Evolutionary conservation across 768 basidiomycete genomes (phyloP), one percentile per base, ranked within the genome.

Genomic region (Pleurotus tuoliensis): DNA sequence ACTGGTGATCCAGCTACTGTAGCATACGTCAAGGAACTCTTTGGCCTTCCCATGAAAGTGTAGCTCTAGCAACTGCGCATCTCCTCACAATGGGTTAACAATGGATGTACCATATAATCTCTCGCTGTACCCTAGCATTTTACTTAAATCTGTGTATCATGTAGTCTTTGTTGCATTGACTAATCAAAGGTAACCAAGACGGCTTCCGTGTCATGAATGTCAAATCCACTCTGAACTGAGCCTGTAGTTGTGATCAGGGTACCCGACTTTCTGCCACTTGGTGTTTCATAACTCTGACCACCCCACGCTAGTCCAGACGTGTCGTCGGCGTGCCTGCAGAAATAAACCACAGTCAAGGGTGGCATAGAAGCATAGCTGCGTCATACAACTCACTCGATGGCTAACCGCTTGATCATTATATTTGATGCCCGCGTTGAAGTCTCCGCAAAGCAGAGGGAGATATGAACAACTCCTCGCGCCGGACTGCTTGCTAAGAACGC

Each of bases 221-320:
- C 54, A 15, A 55, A 38, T n/a, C 54, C 54, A 55, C 27, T 27
- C 41, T 38, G 24, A 13, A 55, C 44, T 5, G 25, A 27, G 16
- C 41, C 41, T 30, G 45, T 69, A 50, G 76, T 65, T 1, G 72
- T 59, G 3, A 59, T 61, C 37, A 72, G 56, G 22, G 40, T 58
- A 3, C 82, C 81, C 24, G 65, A 65, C 11, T 77, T 71, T 38
- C 66, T 71, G 0, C 71, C 81, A 48, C 81, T 65, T 34, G 58
- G 54, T 0, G 82, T 84, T 62, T 84, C 84, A 55, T 82, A 84
- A 0, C 76, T 79, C 62, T 80, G 81, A 3, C 82, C 83, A 48
- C 78, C 83, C 82, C 83, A 83, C 0, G 72, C 81, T 52, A 86
- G 52, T 9, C 79, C 79, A 13, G 74, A 71, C 3, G 67, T 73